phyloP scores from a whole-genome alignment of 805 yeast genomes.

The Yamadazyma laniorum region DNA sequence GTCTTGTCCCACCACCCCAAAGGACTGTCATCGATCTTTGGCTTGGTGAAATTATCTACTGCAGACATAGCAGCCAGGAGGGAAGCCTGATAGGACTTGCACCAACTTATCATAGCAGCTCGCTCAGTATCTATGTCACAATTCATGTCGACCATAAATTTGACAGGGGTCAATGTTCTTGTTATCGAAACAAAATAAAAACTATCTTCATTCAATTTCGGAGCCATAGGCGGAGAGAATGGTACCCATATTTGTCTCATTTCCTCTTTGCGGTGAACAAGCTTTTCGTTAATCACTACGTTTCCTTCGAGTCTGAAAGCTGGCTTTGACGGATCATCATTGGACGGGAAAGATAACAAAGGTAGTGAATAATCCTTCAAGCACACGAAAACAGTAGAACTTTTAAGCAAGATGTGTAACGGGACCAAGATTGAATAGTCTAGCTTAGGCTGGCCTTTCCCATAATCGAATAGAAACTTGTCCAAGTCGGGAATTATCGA shows the following conservation, averaged over 20 bases:
- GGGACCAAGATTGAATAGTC: constrained; percentile 57
- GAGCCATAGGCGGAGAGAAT: constrained; percentile 52
- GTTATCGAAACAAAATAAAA: constrained; percentile 58
- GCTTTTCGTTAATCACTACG: constrained; percentile 57
- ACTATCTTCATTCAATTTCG: constrained; percentile 33
- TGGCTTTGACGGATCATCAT: constrained; percentile 21
- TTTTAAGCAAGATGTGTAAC: constrained; percentile 43
- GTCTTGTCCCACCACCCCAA: constrained; percentile 54
- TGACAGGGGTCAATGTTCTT: constrained; percentile 63
- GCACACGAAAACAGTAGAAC: constrained; percentile 42
- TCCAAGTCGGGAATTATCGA: constrained; percentile 34
- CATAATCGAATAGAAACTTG: constrained; percentile 32
- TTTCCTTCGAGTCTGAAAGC: constrained; percentile 40
- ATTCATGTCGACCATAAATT: constrained; percentile 49
- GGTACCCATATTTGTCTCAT: constrained; percentile 53
- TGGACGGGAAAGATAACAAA: constrained; percentile 47
- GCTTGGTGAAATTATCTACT: constrained; percentile 45
- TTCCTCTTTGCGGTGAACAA: constrained; percentile 42
- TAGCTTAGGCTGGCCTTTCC: constrained; percentile 53
- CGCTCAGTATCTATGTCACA: constrained; percentile 44
- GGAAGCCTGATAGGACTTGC: constrained; percentile 61
- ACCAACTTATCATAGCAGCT: constrained; percentile 60
- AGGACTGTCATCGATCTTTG: constrained; percentile 44
- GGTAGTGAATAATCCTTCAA: constrained; percentile 61
- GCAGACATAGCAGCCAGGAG: constrained; percentile 48